A percentile compares a stretch with the other conserved stretches of the same genome.
These are phyloP conservation scores for Ananas comosus DNA, from an alignment of 176 grass and related monocot species.

Conservation along the genomic window DNA sequence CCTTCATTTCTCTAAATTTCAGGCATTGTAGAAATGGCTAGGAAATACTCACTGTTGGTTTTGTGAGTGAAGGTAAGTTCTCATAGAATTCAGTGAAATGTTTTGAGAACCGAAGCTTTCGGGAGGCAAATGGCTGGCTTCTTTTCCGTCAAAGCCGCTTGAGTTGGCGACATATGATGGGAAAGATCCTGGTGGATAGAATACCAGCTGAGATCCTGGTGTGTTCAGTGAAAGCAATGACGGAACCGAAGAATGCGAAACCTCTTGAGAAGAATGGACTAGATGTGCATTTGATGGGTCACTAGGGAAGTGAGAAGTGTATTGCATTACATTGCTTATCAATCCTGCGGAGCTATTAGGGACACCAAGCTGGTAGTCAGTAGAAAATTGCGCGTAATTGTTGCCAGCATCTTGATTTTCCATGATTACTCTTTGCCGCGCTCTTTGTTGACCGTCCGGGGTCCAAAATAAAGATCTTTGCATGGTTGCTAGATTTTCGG, in stretches of 20 bases:
- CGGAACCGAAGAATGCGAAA: not conserved
- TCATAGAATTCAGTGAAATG: not conserved
- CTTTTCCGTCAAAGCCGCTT: not conserved
- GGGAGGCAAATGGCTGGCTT: not conserved
- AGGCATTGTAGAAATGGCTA: not conserved
- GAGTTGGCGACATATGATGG: not conserved
- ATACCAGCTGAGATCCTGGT: constrained; percentile 5
- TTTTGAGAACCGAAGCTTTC: not conserved
- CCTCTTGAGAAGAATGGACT: not conserved
- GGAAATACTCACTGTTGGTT: not conserved
- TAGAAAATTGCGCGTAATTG: not conserved
- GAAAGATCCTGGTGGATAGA: not conserved
- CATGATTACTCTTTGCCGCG: no score
- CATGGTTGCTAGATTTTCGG: not conserved
- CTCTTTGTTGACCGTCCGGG: not conserved
- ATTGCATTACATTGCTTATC: not conserved
- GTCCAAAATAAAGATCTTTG: constrained; percentile 1
- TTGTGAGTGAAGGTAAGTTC: not conserved
- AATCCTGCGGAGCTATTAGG: not conserved
- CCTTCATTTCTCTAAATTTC: not conserved
- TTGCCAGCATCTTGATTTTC: not conserved
- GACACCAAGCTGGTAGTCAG: not conserved
- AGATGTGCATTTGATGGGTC: not conserved
- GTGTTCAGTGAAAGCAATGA: not conserved
- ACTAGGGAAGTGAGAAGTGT: not conserved